phyloP scores from a whole-genome alignment of 176 grass and related monocot species.

The Rhynchospora pubera region DNA sequence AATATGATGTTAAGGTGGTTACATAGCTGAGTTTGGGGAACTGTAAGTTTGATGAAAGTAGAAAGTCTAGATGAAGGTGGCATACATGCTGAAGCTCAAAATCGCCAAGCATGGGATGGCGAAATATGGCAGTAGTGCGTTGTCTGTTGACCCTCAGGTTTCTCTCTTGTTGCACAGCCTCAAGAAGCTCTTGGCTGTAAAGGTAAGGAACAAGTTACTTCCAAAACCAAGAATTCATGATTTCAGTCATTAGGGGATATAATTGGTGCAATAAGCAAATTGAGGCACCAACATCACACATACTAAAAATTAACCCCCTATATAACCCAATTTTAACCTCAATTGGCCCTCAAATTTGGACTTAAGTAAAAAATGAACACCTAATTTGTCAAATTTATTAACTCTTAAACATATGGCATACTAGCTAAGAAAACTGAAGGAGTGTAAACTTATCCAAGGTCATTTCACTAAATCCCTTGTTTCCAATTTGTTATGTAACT shows the following conservation, averaged over 20 bases:
- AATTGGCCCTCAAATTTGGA: not conserved
- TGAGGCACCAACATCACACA: not conserved
- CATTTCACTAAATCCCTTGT: not conserved
- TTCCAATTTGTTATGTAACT: not conserved
- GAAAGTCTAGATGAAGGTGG: constrained; percentile 6
- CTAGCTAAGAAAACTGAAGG: not conserved
- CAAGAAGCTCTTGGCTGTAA: constrained; percentile 78
- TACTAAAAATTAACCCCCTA: not conserved
- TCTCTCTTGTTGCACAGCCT: constrained; percentile 82
- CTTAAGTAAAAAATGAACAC: not conserved
- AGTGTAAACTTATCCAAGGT: not conserved
- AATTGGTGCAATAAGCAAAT: not conserved
- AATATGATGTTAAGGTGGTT: not conserved
- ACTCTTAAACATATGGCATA: not conserved
- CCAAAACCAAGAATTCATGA: not conserved
- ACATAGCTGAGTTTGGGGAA: too few relatives aligned
- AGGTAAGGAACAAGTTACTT: not conserved
- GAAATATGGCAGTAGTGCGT: constrained; percentile 51
- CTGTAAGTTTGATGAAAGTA: not conserved
- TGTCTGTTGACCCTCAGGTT: constrained; percentile 39
- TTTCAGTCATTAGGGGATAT: not conserved
- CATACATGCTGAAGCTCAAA: constrained; percentile 64
- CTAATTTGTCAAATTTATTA: not conserved
- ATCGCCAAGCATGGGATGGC: constrained; percentile 71
- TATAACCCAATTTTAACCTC: not conserved